Evolutionary conservation across 805 yeast genomes (phyloP), one percentile per base, ranked within the genome.

Genomic region (Candida multigemmis): DNA sequence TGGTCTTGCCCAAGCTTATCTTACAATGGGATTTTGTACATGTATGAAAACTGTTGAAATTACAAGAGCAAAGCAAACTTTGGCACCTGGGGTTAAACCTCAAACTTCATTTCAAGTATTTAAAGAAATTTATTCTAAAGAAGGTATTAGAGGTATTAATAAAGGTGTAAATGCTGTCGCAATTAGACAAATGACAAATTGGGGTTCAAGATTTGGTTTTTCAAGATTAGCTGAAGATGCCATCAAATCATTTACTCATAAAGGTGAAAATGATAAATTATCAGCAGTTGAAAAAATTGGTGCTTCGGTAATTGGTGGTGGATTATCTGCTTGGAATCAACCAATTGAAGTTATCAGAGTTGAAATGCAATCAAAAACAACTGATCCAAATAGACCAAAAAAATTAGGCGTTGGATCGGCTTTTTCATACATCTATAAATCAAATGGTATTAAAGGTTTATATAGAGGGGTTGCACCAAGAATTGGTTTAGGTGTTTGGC

Each of bases 31-130:
- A 6, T 87, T 91, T 71, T 85, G 96, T 59, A 91, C 98, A 1
- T 89, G 96, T 62, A 91, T 91, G 96, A 91, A 91, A 60, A 91
- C 98, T 0, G 97, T 87, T 24, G 98, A 91, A 56, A 91, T 91
- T 59, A 91, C 98, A 10, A 74, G 97, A 48, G 50, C 76, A 27
- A 91, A 89, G 57, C 86, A 82, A 50, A 69, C 66, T 4, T 48
- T 43, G 3, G 73, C 71, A 15, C 54, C 70, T 12, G 96, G 94
- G 29, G 80, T 56, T 17, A 45, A 62, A 17, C 70, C 71, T 27
- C 77, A 76, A 26, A 71, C 93, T 11, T 73, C 94, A 2, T 80
- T 83, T 65, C 72, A 76, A 44, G 96, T 86, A 17, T 91, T 91
- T 61, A 71, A 70, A 51, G 91, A 82, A 20, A 86, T 91, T 36